phyloP scores from a whole-genome alignment of 2,329 filamentous ascomycete genomes.

The Diaporthe longicolla region DNA sequence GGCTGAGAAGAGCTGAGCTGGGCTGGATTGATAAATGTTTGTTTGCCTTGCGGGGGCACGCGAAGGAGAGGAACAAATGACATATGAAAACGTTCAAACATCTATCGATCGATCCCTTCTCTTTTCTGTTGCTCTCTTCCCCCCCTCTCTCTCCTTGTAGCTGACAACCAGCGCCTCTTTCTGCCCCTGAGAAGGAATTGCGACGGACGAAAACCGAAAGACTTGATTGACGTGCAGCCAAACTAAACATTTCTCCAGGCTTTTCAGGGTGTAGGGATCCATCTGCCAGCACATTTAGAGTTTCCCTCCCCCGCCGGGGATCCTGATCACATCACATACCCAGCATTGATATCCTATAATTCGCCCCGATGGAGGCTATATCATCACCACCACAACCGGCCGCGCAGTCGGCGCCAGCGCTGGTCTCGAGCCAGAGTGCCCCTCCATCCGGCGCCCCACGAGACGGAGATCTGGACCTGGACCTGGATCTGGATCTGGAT shows the following conservation, averaged over 20 bases:
- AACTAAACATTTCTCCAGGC: conserved; percentile 20
- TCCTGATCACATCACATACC: neutral
- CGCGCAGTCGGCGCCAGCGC: conserved; percentile 26
- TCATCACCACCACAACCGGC: neutral
- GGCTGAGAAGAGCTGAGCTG: conserved; percentile 33
- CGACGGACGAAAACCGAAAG: neutral
- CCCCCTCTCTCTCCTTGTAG: neutral
- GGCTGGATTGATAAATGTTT: conserved; percentile 30
- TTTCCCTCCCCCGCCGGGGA: conserved; percentile 11
- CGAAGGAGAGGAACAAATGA: neutral
- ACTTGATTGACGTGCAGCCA: neutral
- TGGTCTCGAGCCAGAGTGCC: conserved; percentile 31
- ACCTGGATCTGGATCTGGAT: neutral
- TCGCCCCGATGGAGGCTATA: conserved; percentile 29
- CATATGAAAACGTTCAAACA: neutral
- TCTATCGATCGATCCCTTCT: neutral
- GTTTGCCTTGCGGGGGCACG: conserved; percentile 17
- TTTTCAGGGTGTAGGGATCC: conserved; percentile 23
- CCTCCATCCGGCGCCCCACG: conserved; percentile 18
- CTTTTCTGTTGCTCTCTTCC: neutral
- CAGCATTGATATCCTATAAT: conserved; percentile 1
- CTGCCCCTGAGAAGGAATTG: conserved; percentile 11
- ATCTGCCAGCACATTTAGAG: conserved; percentile 18
- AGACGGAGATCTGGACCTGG: neutral
- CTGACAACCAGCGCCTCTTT: neutral